Base-by-base conservation (phyloP, 495 filamentous ascomycete genomes). In the Penicillium odoratum region DNA sequence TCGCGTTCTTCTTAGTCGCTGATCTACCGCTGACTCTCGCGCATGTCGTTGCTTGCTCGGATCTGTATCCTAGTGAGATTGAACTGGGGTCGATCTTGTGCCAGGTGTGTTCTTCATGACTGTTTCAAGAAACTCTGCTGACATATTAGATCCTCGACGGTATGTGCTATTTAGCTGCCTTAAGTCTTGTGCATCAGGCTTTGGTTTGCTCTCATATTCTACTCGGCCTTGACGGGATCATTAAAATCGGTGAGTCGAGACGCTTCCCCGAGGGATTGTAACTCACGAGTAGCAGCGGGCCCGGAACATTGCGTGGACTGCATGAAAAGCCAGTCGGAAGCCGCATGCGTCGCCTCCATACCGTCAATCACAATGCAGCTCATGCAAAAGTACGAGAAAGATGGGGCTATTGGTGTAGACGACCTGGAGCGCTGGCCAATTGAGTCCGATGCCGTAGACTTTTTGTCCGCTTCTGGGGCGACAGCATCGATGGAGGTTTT, bases 311-410 rank as follows among this genome's bases (percentile, higher is more conserved):
- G 28, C 42, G 7, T 59, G 9, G 48, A 53, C 5, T 26, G 29
- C 31, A 38, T 13, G 29, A 54, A 44, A 9, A 26, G 26, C 25
- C 46, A 60, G 36, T 25, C 29, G 1, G 33, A 66, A 54, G 31
- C 51, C 53, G 13, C 33, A 30, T 54, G 56, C 53, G 53, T 71
- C n/a, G 59, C 56, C 50, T 44, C 51, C 16, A 43, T 74, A 8
- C 51, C 60, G 10, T 57, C 44, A 18, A 70, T 72, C n/a, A 62
- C 56, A 7, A 72, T 69, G 65, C 62, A 69, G 63, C 55, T 74
- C 9, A 76, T 76, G 63, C 60, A 74, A 62, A 74, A 71, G 46
- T 74, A 71, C 58, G 47, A 34, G 30, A 76, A 74, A 59, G 66
- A 71, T 7, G 64, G 67, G 11, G 53, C 62, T n/a, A 59, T 69